Conservation (phyloP, 1,284 basidiomycete genomes). For the Moesziomyces sp. region DNA sequence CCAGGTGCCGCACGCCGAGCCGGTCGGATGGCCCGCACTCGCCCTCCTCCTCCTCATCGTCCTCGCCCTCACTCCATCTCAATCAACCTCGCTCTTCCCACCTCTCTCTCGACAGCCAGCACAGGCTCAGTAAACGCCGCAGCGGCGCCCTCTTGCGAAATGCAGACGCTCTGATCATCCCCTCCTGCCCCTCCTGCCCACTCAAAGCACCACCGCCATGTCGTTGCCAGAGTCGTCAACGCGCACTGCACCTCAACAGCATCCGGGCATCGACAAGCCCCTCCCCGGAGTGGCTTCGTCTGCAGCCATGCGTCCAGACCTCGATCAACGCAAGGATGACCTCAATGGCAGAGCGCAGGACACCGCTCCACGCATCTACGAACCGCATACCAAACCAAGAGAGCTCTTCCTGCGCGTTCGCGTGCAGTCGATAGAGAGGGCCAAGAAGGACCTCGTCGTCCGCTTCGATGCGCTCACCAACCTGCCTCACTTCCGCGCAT, state of each 20-base stretch:
- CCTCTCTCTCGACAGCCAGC: not conserved
- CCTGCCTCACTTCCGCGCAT: slow-evolving; percentile 54
- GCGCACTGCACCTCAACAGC: not conserved
- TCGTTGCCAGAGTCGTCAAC: not conserved
- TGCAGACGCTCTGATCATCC: too few relatives aligned
- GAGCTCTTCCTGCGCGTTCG: slow-evolving; percentile 43
- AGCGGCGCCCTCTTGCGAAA: too few relatives aligned
- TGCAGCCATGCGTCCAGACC: slow-evolving; percentile 26
- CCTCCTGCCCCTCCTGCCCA: too few relatives aligned
- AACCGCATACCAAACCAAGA: slow-evolving; percentile 39
- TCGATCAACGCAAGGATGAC: slow-evolving; percentile 36
- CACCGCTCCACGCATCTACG: slow-evolving; percentile 27
- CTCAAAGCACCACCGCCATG: not conserved
- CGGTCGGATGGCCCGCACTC: too few relatives aligned
- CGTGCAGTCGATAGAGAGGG: slow-evolving; percentile 48
- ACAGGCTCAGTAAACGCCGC: not conserved
- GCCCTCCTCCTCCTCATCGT: too few relatives aligned
- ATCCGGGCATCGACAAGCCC: not conserved
- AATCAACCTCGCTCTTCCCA: too few relatives aligned
- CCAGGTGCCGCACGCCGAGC: too few relatives aligned
- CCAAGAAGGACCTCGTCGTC: slow-evolving; percentile 50
- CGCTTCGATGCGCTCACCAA: slow-evolving; percentile 57
- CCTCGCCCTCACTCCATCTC: too few relatives aligned
- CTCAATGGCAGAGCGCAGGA: slow-evolving; percentile 9
- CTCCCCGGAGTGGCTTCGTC: not conserved